Evolutionary conservation across 768 basidiomycete species (phyloP).

Genomic region (Hygrocybe coccinea): DNA sequence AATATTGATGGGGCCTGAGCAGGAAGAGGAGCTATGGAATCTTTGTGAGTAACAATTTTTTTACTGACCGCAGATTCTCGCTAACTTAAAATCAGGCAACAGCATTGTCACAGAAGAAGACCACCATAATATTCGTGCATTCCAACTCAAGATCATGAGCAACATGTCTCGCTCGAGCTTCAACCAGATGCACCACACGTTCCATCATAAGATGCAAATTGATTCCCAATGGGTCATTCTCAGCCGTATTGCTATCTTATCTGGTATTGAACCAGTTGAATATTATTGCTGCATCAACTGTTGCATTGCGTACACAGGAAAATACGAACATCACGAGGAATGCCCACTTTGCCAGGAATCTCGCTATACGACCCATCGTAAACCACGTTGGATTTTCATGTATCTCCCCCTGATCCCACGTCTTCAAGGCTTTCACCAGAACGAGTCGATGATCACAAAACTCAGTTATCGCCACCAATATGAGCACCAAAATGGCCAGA

Average conservation of each 20-base stretch:
- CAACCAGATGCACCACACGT: constrained; percentile 28
- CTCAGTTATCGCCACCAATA: constrained; percentile 25
- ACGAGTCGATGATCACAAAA: constrained; percentile 14
- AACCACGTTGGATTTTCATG: constrained; percentile 24
- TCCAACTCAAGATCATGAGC: constrained; percentile 19
- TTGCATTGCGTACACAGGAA: constrained; percentile 35
- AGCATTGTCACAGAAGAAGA: constrained; percentile 20
- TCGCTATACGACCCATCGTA: constrained; percentile 16
- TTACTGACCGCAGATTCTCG: constrained; percentile 6
- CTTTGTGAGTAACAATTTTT: constrained; percentile 2
- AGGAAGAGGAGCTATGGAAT: constrained; percentile 13
- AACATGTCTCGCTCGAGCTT: constrained; percentile 22
- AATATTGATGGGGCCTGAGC: constrained; percentile 3
- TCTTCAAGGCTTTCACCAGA: constrained; percentile 25
- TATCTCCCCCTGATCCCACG: constrained; percentile 39
- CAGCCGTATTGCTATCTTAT: constrained; percentile 24
- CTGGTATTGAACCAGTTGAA: constrained; percentile 26
- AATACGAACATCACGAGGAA: constrained; percentile 16
- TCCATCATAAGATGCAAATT: constrained; percentile 26
- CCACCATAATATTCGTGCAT: constrained; percentile 21
- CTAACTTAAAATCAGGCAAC: constrained; percentile 11
- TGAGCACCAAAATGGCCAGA: constrained; percentile 8
- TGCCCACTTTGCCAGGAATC: constrained; percentile 36
- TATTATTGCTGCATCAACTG: constrained; percentile 42
- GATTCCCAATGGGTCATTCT: constrained; percentile 23